phyloP scores from a whole-genome alignment of 495 filamentous ascomycete genomes.

The Tetracladium marchalianum region DNA sequence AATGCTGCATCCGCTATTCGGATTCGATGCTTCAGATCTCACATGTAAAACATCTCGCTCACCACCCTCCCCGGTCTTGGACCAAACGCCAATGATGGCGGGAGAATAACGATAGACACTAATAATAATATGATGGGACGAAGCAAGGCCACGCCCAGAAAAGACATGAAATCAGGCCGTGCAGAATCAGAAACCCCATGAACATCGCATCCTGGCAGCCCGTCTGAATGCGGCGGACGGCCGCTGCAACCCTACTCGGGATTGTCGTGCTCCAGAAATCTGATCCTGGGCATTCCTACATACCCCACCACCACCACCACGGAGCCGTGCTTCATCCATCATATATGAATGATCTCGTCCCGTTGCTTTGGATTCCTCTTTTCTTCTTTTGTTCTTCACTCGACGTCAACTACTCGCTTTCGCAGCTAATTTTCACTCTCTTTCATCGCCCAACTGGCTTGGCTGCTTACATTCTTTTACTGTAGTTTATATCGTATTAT shows the following conservation, averaged over 20 bases:
- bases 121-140: conserved; percentile 12
- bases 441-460: conserved; percentile 47
- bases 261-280: conserved; percentile 15
- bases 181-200: conserved; percentile 21
- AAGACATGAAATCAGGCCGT: conserved; percentile 19
- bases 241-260: conserved; percentile 7
- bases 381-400: conserved; percentile 21
- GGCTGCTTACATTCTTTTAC: conserved; percentile 42
- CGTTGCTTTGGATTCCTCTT: conserved; percentile 28
- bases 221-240: conserved; percentile 8
- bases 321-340: conserved; percentile 7
- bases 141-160: conserved; percentile 10
- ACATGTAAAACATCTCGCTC: no score
- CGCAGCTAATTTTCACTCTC: conserved; percentile 46
- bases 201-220: conserved; percentile 9
- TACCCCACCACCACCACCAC: not conserved
- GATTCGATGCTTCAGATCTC: no score
- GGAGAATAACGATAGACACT: no score
- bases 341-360: conserved; percentile 37
- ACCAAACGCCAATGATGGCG: no score
- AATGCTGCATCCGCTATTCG: no score
- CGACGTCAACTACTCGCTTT: conserved; percentile 20
- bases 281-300: conserved; percentile 6
- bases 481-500: conserved; percentile 35
- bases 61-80: no score